Base-by-base conservation (phyloP, 768 basidiomycete species). In the Tylopilus plumbeoviolaceoides region DNA sequence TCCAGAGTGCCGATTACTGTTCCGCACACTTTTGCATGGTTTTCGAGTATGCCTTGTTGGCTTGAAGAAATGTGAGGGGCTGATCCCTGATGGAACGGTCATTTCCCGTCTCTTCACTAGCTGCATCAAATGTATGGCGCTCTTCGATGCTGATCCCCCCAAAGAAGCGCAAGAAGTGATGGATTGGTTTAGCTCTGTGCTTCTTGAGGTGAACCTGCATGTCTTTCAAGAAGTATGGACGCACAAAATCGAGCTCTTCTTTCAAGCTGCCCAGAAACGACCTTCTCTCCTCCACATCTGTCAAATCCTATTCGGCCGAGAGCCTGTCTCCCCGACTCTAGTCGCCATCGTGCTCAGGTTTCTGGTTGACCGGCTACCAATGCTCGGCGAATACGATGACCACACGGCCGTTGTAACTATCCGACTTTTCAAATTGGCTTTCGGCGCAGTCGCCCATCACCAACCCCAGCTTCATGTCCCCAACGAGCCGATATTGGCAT, bases 221-320 rank as follows among this genome's bases (percentile, higher is more conserved):
- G 88, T 95, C 55, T 95, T 97, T 67, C 89, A 95, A 68, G 93
- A 97, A 71, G 90, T 98, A 30, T 95, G 95, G 93, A 92, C 89
- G 33, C 85, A 84, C 65, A 88, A 92, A 66, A 88, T 98, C 73
- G 86, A 84, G 25, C 87, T 94, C 67, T 97, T 95, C 74, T 88
- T 97, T 67, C 79, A 87, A 59, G 81, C 81, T 57, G 82, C 86
- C 0, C 79, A 85, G 58, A 85, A 86, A 59, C 87, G 92, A 46
- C 82, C 87, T 18, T 73, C 84, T 53, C 78, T 97, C 43, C 83
- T 95, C 61, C 85, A 87, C 58, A 82, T 98, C 44, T 87, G 91
- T 53, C 91, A 95, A 65, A 75, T 81, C 35, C 81, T 98, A 20
- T 89, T 98, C 62, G 75, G 73, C 45, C 83, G 91, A 58, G 91